Conservation (phyloP, 2,329 filamentous ascomycete genomes). For the Aphanoascus verrucosus region DNA sequence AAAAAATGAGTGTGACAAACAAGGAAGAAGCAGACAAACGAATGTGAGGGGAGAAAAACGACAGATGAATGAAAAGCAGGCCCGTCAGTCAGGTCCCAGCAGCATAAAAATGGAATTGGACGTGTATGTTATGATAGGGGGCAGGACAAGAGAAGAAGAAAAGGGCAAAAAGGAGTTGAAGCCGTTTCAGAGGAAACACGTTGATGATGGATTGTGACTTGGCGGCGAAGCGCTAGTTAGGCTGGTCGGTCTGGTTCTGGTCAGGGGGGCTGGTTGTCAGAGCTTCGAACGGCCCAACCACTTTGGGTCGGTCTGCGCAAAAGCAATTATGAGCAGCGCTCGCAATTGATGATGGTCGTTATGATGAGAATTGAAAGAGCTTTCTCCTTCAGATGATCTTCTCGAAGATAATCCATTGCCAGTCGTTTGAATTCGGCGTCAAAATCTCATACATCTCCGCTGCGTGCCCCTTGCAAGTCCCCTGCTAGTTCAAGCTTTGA, state of each 20-base stretch:
- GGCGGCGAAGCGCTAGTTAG: background rate
- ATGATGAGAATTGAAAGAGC: no score
- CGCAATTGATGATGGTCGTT: no score
- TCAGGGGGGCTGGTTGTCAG: slow-evolving; percentile 3
- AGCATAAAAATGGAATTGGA: background rate
- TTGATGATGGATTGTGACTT: slow-evolving; percentile 5
- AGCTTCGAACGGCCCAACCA: background rate
- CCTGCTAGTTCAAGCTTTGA: background rate
- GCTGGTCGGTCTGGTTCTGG: background rate
- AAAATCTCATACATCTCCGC: background rate
- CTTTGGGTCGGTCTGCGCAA: no score
- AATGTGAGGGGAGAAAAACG: slow-evolving; percentile 1
- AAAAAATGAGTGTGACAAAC: slow-evolving; percentile 7
- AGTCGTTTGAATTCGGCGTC: no score
- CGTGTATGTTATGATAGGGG: slow-evolving; percentile 8
- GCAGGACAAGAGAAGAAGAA: slow-evolving; percentile 9
- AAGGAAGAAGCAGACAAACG: slow-evolving; percentile 5
- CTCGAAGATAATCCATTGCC: no score
- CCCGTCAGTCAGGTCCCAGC: background rate
- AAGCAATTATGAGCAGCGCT: no score
- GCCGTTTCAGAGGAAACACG: slow-evolving; percentile 15
- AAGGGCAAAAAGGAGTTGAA: slow-evolving; percentile 10
- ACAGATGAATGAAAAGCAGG: slow-evolving; percentile 1
- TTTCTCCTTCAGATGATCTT: no score
- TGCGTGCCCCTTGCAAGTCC: background rate